Base-by-base conservation (phyloP, 2,329 filamentous ascomycete genomes). In the Thelonectria blattea region DNA sequence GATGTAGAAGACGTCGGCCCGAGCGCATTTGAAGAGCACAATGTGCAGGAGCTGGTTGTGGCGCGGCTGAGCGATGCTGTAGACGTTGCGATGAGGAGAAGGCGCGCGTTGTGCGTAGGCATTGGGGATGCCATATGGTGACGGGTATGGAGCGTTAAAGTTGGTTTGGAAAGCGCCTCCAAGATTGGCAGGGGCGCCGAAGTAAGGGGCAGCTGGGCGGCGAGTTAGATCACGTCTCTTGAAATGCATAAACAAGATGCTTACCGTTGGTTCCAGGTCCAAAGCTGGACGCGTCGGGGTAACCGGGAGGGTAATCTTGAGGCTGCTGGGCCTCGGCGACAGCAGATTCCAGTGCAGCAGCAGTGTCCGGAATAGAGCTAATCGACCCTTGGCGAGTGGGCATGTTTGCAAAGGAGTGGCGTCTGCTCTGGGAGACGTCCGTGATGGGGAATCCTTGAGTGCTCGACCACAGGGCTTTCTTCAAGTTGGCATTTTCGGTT, bases 1-100 rank as follows among this genome's bases (percentile, higher is more conserved):
- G 34, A 97, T 92, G 76, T 97, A 98, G 75, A 97, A 99, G 10
- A 98, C 92, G 72, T 98, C 95, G 39, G 94, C 93, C 63, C 95
- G 87, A 37, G 92, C 92, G 74, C 93, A 97, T 77, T 99, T 99
- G 85, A 99, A 99, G 7, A 94, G 87, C 15, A 99, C 94, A 54
- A 99, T 90, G 74, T 94, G 94, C 9, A 96, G 83, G 8, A 89
- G 82, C 73, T 92, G 90, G 65, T 87, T 89, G 68, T 86, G 84
- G 50, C 85, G 85, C 39, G 83, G 85, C 70, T 86, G 87, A 32
- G 81, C 79, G 72, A 88, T 82, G 51, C 81, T 82, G 68, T 88
- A 89, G 72, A 87, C 81, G 68, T 78, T 83, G 51, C 86, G 82
- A 70, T 88, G 86, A 7, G 87, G 87, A 14, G 87, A 89, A 9